A percentile compares a stretch with the other conserved stretches of the same genome.
Conservation (phyloP, 495 filamentous ascomycete species). For the Daldinia bambusicola region DNA sequence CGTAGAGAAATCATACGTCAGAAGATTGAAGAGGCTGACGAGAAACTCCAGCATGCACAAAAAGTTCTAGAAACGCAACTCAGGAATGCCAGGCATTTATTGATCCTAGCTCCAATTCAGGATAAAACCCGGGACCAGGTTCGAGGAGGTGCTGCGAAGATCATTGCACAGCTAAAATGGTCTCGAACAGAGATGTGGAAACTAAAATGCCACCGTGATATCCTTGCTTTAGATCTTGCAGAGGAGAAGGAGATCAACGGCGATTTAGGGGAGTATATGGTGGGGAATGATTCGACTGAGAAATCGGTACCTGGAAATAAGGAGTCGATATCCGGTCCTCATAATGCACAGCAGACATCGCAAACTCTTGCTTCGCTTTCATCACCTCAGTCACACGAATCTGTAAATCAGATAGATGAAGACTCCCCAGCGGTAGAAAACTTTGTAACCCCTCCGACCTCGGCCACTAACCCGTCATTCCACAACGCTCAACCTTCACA, state of each 20-base stretch:
- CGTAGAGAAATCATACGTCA: constrained; percentile 82
- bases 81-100: constrained; percentile 90
- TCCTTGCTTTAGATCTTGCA: constrained; percentile 83
- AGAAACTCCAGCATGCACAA: constrained; percentile 76
- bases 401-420: constrained; percentile 45
- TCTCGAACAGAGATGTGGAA: constrained; percentile 92
- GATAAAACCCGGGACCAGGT: constrained; percentile 86
- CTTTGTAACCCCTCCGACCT: constrained; percentile 60
- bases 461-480: constrained; percentile 56
- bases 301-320: constrained; percentile 41
- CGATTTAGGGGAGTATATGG: constrained; percentile 46
- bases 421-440: constrained; percentile 54
- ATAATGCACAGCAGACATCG: constrained; percentile 46
- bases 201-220: constrained; percentile 88
- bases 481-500: constrained; percentile 62
- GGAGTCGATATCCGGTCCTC: constrained; percentile 44
- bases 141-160: constrained; percentile 81
- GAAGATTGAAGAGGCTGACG: constrained; percentile 84
- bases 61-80: constrained; percentile 83
- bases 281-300: constrained; percentile 34
- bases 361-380: constrained; percentile 48
- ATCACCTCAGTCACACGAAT: constrained; percentile 44
- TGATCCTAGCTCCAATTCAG: constrained; percentile 88
- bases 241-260: constrained; percentile 68
- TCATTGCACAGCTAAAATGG: constrained; percentile 93